Conservation (phyloP, 495 filamentous ascomycete species). For the Umbilicaria muhlenbergii region DNA sequence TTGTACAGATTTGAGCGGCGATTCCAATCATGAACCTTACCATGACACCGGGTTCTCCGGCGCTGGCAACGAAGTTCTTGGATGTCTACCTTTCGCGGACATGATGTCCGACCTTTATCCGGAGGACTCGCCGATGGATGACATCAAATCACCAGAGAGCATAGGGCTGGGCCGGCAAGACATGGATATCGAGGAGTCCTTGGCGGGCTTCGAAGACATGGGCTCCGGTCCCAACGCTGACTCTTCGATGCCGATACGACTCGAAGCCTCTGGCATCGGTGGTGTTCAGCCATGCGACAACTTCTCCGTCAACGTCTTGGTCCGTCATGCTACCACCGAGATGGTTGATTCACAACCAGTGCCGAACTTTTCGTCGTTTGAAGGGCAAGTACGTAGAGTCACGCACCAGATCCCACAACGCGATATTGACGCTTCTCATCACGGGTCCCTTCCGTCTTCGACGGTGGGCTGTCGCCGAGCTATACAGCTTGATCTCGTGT, state of each 20-base stretch:
- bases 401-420: constrained; percentile 3
- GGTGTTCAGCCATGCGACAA: constrained; percentile 52
- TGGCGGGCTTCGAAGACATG: constrained; percentile 21
- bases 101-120: constrained; percentile 8
- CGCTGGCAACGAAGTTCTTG: constrained; percentile 14
- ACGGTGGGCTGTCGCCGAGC: too few species aligned
- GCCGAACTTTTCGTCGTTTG: neutral
- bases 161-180: constrained; percentile 13
- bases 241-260: constrained; percentile 15
- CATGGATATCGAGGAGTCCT: constrained; percentile 14
- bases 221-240: constrained; percentile 7
- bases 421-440: neutral
- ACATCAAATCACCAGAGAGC: neutral
- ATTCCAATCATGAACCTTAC: constrained; percentile 14
- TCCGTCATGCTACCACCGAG: constrained; percentile 22
- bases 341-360: neutral
- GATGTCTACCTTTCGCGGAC: constrained; percentile 11
- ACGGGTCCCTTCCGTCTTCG: neutral
- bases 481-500: constrained; percentile 7
- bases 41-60: neutral
- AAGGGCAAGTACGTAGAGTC: neutral
- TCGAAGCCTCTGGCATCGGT: constrained; percentile 50
- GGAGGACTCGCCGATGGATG: constrained; percentile 3
- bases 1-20: constrained; percentile 62
- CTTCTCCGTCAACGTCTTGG: constrained; percentile 41